A percentile compares a stretch with the other conserved stretches of the same genome.
Evolutionary conservation across 2,329 filamentous ascomycete species (phyloP).

Genomic region (Epichloe sp.): DNA sequence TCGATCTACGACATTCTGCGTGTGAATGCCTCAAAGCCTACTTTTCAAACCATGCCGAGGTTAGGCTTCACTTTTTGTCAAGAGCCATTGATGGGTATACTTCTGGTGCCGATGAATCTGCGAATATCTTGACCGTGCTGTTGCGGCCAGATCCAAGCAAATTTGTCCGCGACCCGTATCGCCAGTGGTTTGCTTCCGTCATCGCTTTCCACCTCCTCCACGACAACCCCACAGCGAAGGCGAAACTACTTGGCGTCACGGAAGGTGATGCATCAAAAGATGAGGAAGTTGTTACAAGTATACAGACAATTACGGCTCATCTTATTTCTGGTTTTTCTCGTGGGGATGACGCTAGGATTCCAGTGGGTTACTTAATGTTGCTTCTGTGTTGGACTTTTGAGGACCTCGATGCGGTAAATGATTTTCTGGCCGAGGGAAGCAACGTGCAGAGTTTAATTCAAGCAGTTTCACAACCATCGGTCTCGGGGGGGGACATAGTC

Average conservation of each 20-base stretch:
- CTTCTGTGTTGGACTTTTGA: conserved; percentile 86
- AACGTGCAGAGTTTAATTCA: conserved; percentile 80
- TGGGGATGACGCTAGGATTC: conserved; percentile 63
- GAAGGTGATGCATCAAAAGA: conserved; percentile 82
- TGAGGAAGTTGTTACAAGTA: conserved; percentile 89
- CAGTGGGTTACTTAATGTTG: conserved; percentile 80
- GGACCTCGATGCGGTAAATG: conserved; percentile 79
- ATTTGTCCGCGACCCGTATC: conserved; percentile 65
- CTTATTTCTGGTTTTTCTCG: conserved; percentile 68
- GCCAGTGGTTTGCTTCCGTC: conserved; percentile 78
- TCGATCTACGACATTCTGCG: conserved; percentile 72
- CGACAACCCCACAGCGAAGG: conserved; percentile 68
- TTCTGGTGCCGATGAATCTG: conserved; percentile 64
- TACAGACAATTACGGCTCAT: conserved; percentile 78
- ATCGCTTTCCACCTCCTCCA: conserved; percentile 77
- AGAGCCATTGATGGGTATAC: conserved; percentile 81
- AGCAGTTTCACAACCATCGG: conserved; percentile 46
- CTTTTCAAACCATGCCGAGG: conserved; percentile 67
- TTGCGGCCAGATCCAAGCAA: conserved; percentile 51
- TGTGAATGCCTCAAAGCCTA: conserved; percentile 91
- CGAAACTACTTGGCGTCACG: conserved; percentile 64
- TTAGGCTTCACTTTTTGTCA: conserved; percentile 72
- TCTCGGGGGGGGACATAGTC: conserved; percentile 49
- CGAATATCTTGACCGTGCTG: conserved; percentile 78
- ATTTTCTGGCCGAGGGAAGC: conserved; percentile 84